These are phyloP conservation scores for Alternaria rosae DNA, from an alignment of 2,329 filamentous ascomycete genomes.

Conservation along the genomic window DNA sequence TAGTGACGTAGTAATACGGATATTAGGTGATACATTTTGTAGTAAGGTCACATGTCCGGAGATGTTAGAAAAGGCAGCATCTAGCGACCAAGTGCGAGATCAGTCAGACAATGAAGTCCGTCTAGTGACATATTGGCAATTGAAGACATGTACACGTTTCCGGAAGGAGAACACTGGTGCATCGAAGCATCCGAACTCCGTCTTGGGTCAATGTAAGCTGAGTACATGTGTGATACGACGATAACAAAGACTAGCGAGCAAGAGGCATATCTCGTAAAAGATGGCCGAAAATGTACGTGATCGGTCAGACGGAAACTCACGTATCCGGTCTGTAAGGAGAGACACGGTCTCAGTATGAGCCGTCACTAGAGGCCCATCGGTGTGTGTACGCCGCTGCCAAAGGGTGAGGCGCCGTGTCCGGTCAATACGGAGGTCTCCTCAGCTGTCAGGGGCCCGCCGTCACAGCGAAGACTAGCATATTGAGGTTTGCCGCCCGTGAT, in stretches of 20 bases:
- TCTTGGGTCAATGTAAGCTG: background rate
- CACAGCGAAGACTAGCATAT: background rate
- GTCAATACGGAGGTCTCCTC: background rate
- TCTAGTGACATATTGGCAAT: background rate
- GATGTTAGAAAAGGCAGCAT: background rate
- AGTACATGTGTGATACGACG: background rate
- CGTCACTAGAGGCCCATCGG: background rate
- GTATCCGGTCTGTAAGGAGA: background rate
- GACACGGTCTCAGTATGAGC: background rate
- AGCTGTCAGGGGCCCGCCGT: background rate
- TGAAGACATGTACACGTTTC: background rate
- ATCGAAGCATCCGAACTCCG: background rate
- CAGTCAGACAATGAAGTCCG: background rate
- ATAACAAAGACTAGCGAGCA: background rate
- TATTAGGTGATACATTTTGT: background rate
- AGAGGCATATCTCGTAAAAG: background rate
- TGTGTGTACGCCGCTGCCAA: background rate
- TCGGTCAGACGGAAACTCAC: background rate
- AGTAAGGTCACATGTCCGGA: background rate
- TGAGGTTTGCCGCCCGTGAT: background rate
- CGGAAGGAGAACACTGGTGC: background rate
- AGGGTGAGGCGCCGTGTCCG: background rate
- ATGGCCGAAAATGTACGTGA: background rate
- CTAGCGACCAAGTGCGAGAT: background rate
- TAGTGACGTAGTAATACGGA: background rate